Base-by-base conservation (phyloP, 495 filamentous ascomycete genomes). In the Penicillium riverlandense region DNA sequence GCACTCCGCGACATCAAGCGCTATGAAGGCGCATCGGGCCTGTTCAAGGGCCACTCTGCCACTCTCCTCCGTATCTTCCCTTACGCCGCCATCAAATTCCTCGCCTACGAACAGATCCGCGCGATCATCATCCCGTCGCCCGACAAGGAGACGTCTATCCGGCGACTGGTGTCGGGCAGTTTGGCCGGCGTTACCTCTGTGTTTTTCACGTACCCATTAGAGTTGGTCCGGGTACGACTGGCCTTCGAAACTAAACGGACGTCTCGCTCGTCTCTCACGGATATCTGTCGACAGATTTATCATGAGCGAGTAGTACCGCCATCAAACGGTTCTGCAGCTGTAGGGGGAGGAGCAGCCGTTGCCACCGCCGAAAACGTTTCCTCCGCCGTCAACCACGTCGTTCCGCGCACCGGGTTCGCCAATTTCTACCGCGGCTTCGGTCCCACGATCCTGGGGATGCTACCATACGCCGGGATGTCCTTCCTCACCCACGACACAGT, bases 371-470 rank as follows among this genome's bases (percentile, higher is more conserved):
- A 61, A 35, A 59, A 45, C 10, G 55, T 66, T 11, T 65, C 70
- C 8, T 54, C 66, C 1, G 57, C 63, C 3, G 57, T 72, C 4
- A 61, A 65, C 32, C 59, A 66, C 8, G 63, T 64, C 8, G 72
- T 78, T 0, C 81, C 85, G 0, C 72, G 72, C 28, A 74, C 74
- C 8, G 90, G 94, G 0, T 55, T 96, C 0, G 63, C 79, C 35
- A 97, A 97, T 63, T 98, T 98, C 65, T 98, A 95, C 62, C 84
- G 92, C 29, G 92, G 92, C 11, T 98, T 97, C 61, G 81, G 79
- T 0, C 84, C 91, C 0, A 97, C 92, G 0, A 60, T 98, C 11
- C 67, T 87, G 32, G 92, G 92, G 37, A 98, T 98, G 91, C 60
- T 98, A 11, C 92, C 92, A 3, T 98, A 98, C 54, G 92, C 94